Evolutionary conservation across 2,329 filamentous ascomycete genomes (phyloP), one percentile per base, ranked within the genome.

Genomic region (Aspergillus quadricinctus): DNA sequence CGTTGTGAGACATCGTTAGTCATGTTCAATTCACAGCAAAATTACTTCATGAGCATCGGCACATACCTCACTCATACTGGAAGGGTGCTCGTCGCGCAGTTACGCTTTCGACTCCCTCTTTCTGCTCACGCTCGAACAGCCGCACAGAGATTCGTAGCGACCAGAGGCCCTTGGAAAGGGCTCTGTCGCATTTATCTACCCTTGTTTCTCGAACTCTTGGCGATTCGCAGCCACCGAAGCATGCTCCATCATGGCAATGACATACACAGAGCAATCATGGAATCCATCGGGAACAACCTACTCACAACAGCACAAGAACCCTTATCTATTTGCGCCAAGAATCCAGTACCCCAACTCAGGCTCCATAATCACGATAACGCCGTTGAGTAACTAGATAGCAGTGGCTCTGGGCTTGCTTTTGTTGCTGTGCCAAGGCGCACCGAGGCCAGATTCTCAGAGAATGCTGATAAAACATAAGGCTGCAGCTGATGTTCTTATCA

Each of bases 1-100:
- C 31, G 7, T 21, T 50, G 53, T 64, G 50, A 56, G 54, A n/a
- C 37, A 27, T 49, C 14, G 29, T 7, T 3, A 9, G 21, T 40
- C 21, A 19, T 37, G 23, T 35, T 17, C 31, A 3, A 46, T 9
- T 6, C 9, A 23, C 11, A 43, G 9, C 2, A 21, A 14, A 23
- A 6, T n/a, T 17, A 29, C 56, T 10, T 17, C 28, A 23, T 17
- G 31, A 50, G 40, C 28, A 48, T 52, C 5, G 8, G 37, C 25
- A 25, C 43, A 28, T 58, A 58, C 49, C 49, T 29, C 48, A 35
- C 10, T 43, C 27, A 29, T n/a, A 23, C 23, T 28, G n/a, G 7
- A n/a, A 14, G 35, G 25, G 2, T 43, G 10, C 10, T 9, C 21
- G 21, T 43, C 10, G 8, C 40, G 21, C 40, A 23, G 40, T n/a